Conservation (phyloP, 176 grass and related monocot genomes). For the Oryza brachyantha region DNA sequence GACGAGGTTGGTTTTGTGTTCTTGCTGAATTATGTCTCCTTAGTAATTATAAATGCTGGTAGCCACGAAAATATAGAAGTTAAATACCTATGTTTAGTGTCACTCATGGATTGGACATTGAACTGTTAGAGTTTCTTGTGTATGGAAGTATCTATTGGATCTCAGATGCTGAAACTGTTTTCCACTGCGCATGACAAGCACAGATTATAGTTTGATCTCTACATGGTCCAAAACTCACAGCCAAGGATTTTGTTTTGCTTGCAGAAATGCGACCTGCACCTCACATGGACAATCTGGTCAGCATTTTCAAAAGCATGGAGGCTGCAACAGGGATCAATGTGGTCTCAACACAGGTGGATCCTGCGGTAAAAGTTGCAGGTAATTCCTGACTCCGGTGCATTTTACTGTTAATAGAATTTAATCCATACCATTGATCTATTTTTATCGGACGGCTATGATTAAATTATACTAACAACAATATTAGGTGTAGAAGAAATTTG, state of each 20-base stretch:
- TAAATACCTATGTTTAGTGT: neutral
- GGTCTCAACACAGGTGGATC: constrained; percentile 53
- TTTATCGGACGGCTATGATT: too few species aligned
- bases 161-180: neutral
- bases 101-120: neutral
- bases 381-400: too few species aligned
- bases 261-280: constrained; percentile 71
- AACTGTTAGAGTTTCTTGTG: neutral
- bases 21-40: neutral
- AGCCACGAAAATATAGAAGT: too few species aligned
- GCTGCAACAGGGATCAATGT: constrained; percentile 50
- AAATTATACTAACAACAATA: too few species aligned
- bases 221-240: neutral
- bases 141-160: neutral
- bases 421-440: too few species aligned
- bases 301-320: constrained; percentile 89
- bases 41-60: too few species aligned
- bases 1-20: constrained; percentile 49
- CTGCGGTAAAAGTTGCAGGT: constrained; percentile 35
- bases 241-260: constrained; percentile 22
- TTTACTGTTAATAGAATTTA: too few species aligned
- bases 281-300: constrained; percentile 87
- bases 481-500: too few species aligned
- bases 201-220: neutral
- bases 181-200: neutral